These are phyloP conservation scores for Fusarium anthophilum DNA, from an alignment of 2,329 filamentous ascomycete genomes.

Conservation along the genomic window DNA sequence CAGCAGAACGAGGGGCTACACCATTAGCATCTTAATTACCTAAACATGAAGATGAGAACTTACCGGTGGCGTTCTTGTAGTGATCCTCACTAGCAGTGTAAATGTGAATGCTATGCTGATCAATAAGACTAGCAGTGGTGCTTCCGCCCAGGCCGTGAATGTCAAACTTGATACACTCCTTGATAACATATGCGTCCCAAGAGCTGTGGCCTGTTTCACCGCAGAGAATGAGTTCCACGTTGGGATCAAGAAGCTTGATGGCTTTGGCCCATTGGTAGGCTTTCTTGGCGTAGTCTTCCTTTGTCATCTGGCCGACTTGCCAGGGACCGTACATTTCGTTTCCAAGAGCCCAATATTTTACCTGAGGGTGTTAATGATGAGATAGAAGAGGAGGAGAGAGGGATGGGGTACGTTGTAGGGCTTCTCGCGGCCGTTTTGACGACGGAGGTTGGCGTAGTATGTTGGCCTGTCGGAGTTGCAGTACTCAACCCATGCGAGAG, in stretches of 20 bases:
- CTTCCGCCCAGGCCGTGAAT: constrained; percentile 48
- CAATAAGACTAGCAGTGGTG: constrained; percentile 61
- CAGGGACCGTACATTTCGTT: constrained; percentile 77
- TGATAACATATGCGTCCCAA: constrained; percentile 80
- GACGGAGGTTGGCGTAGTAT: constrained; percentile 82
- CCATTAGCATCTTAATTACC: neutral
- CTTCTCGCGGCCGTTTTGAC: constrained; percentile 77
- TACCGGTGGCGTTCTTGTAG: constrained; percentile 59
- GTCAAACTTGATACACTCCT: constrained; percentile 66
- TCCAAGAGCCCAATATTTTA: constrained; percentile 88
- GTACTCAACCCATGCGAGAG: constrained; percentile 83
- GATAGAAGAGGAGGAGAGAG: accelerated
- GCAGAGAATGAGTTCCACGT: constrained; percentile 75
- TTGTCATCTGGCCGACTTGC: constrained; percentile 74
- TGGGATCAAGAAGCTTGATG: constrained; percentile 75
- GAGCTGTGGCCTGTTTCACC: constrained; percentile 73
- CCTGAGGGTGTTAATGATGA: constrained; percentile 36
- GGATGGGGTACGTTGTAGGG: constrained; percentile 68
- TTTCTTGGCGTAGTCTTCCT: constrained; percentile 74
- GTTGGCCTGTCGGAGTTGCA: constrained; percentile 83
- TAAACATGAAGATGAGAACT: neutral
- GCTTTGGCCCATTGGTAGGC: constrained; percentile 78
- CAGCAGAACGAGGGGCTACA: constrained; percentile 71
- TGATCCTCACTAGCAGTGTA: constrained; percentile 71
- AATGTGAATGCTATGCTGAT: constrained; percentile 84